Evolutionary conservation across 2,329 filamentous ascomycete species (phyloP), one percentile per base, ranked within the genome.

Genomic region (Aureobasidium subglaciale): DNA sequence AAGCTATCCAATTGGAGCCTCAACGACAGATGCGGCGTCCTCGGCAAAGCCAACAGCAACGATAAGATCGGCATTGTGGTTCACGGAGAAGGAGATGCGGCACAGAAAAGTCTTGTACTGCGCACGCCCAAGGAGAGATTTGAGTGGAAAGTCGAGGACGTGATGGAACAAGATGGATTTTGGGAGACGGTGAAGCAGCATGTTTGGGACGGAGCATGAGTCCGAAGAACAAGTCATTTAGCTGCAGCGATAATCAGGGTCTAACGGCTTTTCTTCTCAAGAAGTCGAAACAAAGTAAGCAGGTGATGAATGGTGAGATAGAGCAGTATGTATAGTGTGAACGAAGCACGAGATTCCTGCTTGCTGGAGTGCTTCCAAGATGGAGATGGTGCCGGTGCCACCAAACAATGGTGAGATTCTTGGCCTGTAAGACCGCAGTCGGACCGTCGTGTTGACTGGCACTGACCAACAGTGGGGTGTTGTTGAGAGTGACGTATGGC

Each of bases 21-120:
- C 16, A 60, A 64, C 41, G 50, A 57, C 32, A 53, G 58, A 42
- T 63, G 63, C 37, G 63, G 46, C 15, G 20, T 45, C n/a, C 22
- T 57, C n/a, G n/a, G 6, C 7, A 53, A 45, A 15, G 22, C 56
- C 18, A 42, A 45, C 22, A 48, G 41, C 13, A 46, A 42, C 5
- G 38, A 32, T n/a, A 57, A 54, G 20, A 50, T 54, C 37, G 35
- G 32, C 18, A 42, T 54, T 27, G 50, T 35, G 20, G 16, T 54
- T 16, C 27, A 25, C 20, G 37, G 13, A 18, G n/a, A 18, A 8
- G 20, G 27, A 25, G 38, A 54, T n/a, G 27, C 27, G 20, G 16
- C 20, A 5, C 27, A 42, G 18, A 29, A 35, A 18, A 16, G 27
- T 29, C 22, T 54, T 10, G 16, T 43, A 10, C 27, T 54, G 18